phyloP scores from a whole-genome alignment of 176 grass and related monocot species.

The Cymbopogon citratus region DNA sequence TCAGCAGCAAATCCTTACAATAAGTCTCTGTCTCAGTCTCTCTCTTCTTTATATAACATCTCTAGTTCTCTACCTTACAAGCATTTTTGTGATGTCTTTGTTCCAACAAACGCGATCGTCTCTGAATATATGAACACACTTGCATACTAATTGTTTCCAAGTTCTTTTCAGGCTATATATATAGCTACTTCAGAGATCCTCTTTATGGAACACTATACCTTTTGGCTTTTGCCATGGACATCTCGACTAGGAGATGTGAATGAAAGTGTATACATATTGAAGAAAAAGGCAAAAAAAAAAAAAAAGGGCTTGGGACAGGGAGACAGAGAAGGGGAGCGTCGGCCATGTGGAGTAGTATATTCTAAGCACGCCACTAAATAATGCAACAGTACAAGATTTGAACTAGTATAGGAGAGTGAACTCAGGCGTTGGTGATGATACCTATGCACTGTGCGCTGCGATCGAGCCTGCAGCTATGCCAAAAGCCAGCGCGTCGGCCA shows the following conservation, averaged over 20 bases:
- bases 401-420: constrained; percentile 21
- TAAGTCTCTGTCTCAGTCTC: not conserved
- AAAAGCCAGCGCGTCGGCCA: constrained; percentile 37
- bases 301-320: not conserved
- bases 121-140: not conserved
- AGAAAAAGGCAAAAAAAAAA: not conserved
- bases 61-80: not conserved
- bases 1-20: not conserved
- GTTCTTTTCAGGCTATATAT: not conserved
- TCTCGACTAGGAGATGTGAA: not conserved
- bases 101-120: not conserved
- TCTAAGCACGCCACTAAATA: not conserved
- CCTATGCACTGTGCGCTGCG: not conserved
- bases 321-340: constrained; percentile 23
- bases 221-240: not conserved
- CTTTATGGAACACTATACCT: not conserved
- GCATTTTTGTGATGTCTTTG: not conserved
- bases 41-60: not conserved
- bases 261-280: not conserved
- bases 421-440: constrained; percentile 20
- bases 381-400: not conserved
- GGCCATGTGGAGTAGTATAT: constrained; percentile 31
- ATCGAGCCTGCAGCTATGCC: not conserved
- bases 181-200: not conserved
- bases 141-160: not conserved